A percentile compares a stretch with the other conserved stretches of the same genome.
Conservation (phyloP, 306 rosid species). For the Medicago arabica region DNA sequence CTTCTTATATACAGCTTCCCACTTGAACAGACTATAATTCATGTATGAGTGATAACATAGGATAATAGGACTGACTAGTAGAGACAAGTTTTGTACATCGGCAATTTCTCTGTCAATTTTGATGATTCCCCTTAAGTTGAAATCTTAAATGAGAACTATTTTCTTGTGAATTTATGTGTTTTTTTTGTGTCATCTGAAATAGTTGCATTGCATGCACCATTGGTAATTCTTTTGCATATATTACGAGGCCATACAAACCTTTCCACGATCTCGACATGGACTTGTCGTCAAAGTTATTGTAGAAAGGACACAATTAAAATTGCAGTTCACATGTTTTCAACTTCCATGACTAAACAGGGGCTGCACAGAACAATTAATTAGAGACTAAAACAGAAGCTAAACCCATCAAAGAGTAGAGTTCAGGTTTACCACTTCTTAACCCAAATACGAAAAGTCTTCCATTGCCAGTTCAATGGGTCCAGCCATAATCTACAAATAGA, state of each 20-base stretch:
- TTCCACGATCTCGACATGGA: neutral
- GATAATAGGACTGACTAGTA: conserved; percentile 1
- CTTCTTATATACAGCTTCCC: conserved; percentile 46
- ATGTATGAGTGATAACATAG: neutral
- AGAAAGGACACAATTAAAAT: too few species aligned
- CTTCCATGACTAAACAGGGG: too few species aligned
- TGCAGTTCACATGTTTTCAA: too few species aligned
- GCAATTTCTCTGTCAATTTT: neutral
- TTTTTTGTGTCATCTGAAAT: neutral
- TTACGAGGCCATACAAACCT: neutral
- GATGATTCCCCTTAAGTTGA: neutral
- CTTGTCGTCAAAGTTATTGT: too few species aligned
- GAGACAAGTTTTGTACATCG: conserved; percentile 22
- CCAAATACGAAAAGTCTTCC: too few species aligned
- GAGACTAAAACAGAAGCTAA: too few species aligned
- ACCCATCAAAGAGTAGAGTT: too few species aligned
- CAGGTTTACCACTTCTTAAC: too few species aligned
- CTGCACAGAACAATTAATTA: too few species aligned
- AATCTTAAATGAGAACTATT: conserved; percentile 12
- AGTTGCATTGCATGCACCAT: neutral
- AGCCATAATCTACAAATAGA: too few species aligned
- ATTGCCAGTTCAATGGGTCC: too few species aligned
- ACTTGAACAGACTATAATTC: conserved; percentile 18
- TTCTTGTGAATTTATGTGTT: neutral
- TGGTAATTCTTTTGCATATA: too few species aligned